Evolutionary conservation across 75 land plant species (phyloP), one percentile per base, ranked within the genome.

Genomic region (Selaginella tamariscina): DNA sequence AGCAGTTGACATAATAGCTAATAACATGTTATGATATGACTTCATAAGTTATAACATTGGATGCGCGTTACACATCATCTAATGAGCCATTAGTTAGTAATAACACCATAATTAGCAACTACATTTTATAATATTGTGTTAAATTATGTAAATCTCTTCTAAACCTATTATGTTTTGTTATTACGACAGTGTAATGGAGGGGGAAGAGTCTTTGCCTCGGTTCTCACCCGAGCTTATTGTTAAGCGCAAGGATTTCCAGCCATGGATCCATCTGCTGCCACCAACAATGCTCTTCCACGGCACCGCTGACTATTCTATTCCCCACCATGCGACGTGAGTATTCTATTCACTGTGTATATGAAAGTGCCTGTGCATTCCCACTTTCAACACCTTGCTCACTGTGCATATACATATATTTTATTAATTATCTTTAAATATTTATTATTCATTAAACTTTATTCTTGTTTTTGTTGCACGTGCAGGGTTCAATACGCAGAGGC

Each of bases 261-360:
- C 68, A 56, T 94, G 87, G 33, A 75, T 82, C 56, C 82, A 87
- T 49, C 69, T 81, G 33, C 71, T 93, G 20, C 98, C 98, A 56
- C 83, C 78, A 15, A 77, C 88, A 20, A 67, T 75, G 31, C 83
- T 93, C 28, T 85, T 83, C 30, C 98, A 93, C 80, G 98, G 98
- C 24, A 86, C 83, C 26, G 85, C 75, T 56, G 98, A 93, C 75
- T 84, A 84, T 73, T 89, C 98, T 21, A 89, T 93, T 69, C 98
- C 96, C 39, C 71, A 78, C 64, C 84, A 81, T 69, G 77, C 87
- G 66, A 93, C 94, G 98, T 93, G 56, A 33, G 32, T 39, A 18
- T 56, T 57, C 56, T n/a, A 30, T 39, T 5, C 49, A n/a, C n/a
- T n/a, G n/a, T n/a, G n/a, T n/a, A n/a, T n/a, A n/a, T n/a, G n/a